A percentile compares a stretch with the other conserved stretches of the same genome.
phyloP scores from a whole-genome alignment of 768 basidiomycete genomes.

The Russula griseocarnosa region DNA sequence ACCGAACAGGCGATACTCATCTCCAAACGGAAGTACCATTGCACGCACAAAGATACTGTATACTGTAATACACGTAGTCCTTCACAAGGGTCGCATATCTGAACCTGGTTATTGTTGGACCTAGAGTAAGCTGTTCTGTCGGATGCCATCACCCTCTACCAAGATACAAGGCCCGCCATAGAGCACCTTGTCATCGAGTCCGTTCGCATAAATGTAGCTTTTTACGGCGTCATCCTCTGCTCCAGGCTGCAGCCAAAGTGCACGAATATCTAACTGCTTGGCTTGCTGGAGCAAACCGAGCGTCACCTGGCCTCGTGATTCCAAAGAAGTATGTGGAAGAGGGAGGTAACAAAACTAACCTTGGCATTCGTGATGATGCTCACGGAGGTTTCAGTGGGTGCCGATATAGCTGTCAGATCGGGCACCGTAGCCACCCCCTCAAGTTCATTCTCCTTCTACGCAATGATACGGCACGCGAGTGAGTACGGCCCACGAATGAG shows the following conservation, averaged over 20 bases:
- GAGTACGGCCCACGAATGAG: not conserved
- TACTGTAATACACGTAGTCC: not conserved
- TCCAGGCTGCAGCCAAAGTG: slow-evolving; percentile 88
- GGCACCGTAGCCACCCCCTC: slow-evolving; percentile 59
- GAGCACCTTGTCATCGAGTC: slow-evolving; percentile 62
- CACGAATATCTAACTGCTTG: slow-evolving; percentile 63
- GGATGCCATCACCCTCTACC: slow-evolving; percentile 63
- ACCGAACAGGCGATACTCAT: not conserved
- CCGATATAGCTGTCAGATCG: slow-evolving; percentile 52
- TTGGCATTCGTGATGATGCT: slow-evolving; percentile 76
- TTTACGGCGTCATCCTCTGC: slow-evolving; percentile 66
- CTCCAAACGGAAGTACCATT: not conserved
- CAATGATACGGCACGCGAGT: not conserved
- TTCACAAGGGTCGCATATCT: not conserved
- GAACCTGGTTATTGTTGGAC: not conserved
- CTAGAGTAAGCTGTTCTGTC: slow-evolving; percentile 26
- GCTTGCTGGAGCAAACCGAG: slow-evolving; percentile 62
- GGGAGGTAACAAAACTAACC: slow-evolving; percentile 36
- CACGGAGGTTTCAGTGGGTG: slow-evolving; percentile 64
- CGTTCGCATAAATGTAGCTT: slow-evolving; percentile 61
- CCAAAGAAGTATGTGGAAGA: not conserved
- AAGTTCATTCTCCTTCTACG: slow-evolving; percentile 64
- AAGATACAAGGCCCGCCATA: slow-evolving; percentile 82
- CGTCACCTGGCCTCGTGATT: slow-evolving; percentile 52
- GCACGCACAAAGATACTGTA: not conserved